A percentile compares a stretch with the other conserved stretches of the same genome.
Conservation (phyloP, 176 grass and related monocot genomes). For the Carex parvula region DNA sequence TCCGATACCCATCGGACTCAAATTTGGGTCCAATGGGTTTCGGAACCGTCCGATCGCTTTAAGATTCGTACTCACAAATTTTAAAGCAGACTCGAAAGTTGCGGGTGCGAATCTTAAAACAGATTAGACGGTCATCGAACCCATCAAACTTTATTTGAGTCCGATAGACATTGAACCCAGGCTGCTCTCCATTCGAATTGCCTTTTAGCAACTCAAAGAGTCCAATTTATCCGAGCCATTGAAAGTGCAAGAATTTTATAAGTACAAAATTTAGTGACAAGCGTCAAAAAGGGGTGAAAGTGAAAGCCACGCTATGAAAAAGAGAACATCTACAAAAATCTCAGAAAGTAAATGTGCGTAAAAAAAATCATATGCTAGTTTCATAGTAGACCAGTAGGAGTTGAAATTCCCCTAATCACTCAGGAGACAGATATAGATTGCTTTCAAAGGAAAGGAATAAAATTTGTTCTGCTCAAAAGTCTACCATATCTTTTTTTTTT, state of each 20-base stretch:
- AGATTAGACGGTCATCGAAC: no score
- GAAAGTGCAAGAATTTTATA: constrained; percentile 13
- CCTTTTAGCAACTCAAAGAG: not conserved
- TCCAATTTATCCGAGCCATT: not conserved
- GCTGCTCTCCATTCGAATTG: not conserved
- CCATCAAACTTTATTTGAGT: no score
- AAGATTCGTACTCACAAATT: no score
- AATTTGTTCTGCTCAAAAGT: not conserved
- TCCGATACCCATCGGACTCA: no score
- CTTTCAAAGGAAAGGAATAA: not conserved
- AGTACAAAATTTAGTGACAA: not conserved
- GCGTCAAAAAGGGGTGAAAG: not conserved
- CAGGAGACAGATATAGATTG: not conserved
- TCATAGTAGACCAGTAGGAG: not conserved
- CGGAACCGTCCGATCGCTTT: no score
- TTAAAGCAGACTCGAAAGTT: no score
- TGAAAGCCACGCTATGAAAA: no score
- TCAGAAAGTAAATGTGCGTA: not conserved
- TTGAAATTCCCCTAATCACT: constrained; percentile 4
- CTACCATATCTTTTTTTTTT: not conserved
- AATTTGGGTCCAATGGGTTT: no score
- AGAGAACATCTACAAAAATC: not conserved
- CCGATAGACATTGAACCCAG: no score
- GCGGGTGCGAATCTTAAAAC: no score
- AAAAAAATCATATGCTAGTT: not conserved